Conservation (phyloP, 75 land plant species). For the Ceratopteris richardii region DNA sequence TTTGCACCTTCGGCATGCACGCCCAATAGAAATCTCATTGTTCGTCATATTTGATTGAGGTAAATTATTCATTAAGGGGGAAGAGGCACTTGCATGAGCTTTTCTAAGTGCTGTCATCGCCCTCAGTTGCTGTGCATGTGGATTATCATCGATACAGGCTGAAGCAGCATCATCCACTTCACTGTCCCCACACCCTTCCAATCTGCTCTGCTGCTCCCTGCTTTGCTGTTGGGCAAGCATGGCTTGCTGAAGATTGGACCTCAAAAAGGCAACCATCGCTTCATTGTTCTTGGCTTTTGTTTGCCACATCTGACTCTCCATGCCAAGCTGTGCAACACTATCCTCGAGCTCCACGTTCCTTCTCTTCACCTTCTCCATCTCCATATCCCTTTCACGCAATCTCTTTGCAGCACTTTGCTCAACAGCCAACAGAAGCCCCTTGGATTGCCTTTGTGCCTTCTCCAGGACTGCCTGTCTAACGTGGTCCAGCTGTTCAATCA, state of each 20-base stretch:
- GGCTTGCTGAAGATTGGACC: constrained; percentile 56
- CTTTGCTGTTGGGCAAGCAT: constrained; percentile 36
- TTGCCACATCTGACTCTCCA: constrained; percentile 60
- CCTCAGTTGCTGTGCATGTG: constrained; percentile 7
- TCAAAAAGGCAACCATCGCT: constrained; percentile 46
- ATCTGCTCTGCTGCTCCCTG: constrained; percentile 47
- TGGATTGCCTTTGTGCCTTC: constrained; percentile 49
- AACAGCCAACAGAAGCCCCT: constrained; percentile 31
- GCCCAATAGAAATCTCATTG: constrained; percentile 3
- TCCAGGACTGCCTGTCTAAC: constrained; percentile 46
- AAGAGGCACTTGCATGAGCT: not conserved
- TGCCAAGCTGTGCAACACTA: constrained; percentile 40
- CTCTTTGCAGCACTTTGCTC: constrained; percentile 39
- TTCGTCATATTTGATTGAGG: too few relatives aligned
- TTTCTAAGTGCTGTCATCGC: not conserved
- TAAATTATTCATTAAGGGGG: too few relatives aligned
- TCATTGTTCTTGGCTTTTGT: constrained; percentile 55
- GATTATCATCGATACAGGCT: constrained; percentile 5
- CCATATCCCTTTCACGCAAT: constrained; percentile 53
- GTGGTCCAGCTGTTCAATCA: constrained; percentile 39
- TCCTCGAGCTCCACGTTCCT: constrained; percentile 70
- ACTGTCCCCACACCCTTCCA: constrained; percentile 84
- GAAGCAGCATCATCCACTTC: constrained; percentile 82
- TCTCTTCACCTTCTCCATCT: constrained; percentile 45
- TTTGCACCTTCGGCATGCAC: constrained; percentile 38